Conservation (phyloP, 345 rosid species). For the Melaleuca quinquenervia region DNA sequence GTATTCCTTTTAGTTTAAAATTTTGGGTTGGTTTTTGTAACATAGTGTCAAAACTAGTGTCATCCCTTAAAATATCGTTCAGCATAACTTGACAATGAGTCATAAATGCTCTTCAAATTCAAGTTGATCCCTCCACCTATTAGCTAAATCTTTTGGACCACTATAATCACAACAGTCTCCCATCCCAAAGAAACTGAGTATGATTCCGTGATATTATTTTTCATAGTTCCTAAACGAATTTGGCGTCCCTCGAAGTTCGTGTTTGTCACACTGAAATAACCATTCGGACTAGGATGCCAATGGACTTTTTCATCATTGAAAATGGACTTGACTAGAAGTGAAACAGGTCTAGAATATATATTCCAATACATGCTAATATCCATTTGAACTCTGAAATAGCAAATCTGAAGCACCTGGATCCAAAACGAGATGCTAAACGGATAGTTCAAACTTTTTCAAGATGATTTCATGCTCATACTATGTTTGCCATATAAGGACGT, state of each 20-base stretch:
- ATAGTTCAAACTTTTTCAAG: not conserved
- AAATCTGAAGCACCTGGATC: not conserved
- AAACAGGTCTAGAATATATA: no score
- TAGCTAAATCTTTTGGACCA: no score
- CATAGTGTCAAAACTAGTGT: no score
- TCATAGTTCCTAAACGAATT: not conserved
- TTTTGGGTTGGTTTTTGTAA: no score
- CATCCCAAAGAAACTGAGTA: not conserved
- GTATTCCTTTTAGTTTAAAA: no score
- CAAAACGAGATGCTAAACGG: not conserved
- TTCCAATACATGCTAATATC: not conserved
- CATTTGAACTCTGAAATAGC: not conserved
- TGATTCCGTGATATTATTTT: not conserved
- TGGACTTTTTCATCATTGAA: not conserved
- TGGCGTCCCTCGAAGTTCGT: not conserved
- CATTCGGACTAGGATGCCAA: not conserved
- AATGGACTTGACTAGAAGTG: no score
- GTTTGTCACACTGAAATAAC: not conserved
- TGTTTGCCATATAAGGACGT: not conserved
- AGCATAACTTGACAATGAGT: no score
- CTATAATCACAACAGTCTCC: not conserved
- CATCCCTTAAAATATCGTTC: no score
- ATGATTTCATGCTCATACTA: not conserved
- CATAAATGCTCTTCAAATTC: no score
- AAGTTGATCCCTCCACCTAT: no score